Base-by-base conservation (phyloP, 2,329 filamentous ascomycete species). In the Gliomastix tumulicola region DNA sequence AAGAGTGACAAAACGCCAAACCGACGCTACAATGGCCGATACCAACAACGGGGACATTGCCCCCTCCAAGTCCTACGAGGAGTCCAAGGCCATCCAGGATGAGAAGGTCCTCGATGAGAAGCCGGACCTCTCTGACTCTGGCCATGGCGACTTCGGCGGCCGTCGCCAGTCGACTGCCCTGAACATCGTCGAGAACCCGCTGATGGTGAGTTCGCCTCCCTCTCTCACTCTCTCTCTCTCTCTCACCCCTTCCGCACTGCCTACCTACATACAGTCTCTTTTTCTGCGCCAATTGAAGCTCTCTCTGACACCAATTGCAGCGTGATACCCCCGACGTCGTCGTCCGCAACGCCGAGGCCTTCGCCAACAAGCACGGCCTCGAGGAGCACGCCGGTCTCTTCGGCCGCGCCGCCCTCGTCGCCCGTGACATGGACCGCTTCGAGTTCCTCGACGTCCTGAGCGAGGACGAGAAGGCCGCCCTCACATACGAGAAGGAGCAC, bases 401-500 rank as follows among this genome's bases (percentile, higher is more conserved):
- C 37, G 49, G 47, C 28, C 44, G 46, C 17, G 51, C 49, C 20
- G 50, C 52, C 9, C 47, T 53, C 15, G 45, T 56, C 8, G 52
- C 53, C 5, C 52, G 51, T 11, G 49, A 54, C 27, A 47, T 43
- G 13, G 39, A 44, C 10, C 30, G 40, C 6, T 49, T 53, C 30
- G 41, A 44, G 27, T 37, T 43, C 10, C 18, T 48, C 18, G 36
- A 44, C 9, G 41, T 43, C 4, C 49, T 59, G 3, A n/a, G 33
- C 5, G 46, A 48, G 1, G 43, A 47, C 2, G 53, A 56, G 38
- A 60, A 76, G 32, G 21, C 21, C 7, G 50, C 51, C 2, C 43
- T 55, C 8, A 9, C 25, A 3, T 50, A 60, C 58, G 40, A 74
- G 68, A 43, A 75, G 67, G 34, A 76, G 69, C 71, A 77, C 59